Evolutionary conservation across 345 rosid genomes (phyloP).

Genomic region (Mercurialis annua): DNA sequence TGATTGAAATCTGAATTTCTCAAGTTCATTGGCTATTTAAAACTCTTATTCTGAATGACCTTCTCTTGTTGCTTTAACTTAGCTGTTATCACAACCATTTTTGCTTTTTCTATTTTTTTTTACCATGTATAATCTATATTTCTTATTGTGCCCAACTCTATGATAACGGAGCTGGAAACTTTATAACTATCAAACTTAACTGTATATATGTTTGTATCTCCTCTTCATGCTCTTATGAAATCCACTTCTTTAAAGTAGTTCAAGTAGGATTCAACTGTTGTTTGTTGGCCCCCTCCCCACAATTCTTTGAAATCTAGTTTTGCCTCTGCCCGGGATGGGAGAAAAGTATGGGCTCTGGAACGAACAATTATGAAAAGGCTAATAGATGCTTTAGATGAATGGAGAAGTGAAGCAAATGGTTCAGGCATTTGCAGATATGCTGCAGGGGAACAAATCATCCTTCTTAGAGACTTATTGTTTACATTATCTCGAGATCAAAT

Average conservation of each 20-base stretch:
- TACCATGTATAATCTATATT: background rate
- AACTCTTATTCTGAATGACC: background rate
- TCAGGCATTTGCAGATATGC: background rate
- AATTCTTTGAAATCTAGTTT: no score
- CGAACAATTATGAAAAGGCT: background rate
- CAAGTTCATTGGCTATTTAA: background rate
- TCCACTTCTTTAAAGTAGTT: background rate
- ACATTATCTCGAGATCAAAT: background rate
- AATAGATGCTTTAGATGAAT: background rate
- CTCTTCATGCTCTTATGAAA: background rate
- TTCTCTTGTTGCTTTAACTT: background rate
- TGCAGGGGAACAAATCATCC: background rate
- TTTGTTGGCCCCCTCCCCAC: no score
- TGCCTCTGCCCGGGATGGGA: background rate
- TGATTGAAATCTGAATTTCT: background rate
- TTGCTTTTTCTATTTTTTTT: background rate
- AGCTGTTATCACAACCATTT: background rate
- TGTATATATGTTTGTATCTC: background rate
- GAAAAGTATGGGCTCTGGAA: background rate
- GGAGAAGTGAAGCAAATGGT: no score
- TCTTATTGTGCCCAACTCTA: background rate
- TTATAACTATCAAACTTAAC: background rate
- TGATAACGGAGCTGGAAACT: no score
- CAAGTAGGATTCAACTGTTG: no score
- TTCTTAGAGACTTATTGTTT: background rate